Conservation (phyloP, 148 eudicot species). For the Diospyros lotus region DNA sequence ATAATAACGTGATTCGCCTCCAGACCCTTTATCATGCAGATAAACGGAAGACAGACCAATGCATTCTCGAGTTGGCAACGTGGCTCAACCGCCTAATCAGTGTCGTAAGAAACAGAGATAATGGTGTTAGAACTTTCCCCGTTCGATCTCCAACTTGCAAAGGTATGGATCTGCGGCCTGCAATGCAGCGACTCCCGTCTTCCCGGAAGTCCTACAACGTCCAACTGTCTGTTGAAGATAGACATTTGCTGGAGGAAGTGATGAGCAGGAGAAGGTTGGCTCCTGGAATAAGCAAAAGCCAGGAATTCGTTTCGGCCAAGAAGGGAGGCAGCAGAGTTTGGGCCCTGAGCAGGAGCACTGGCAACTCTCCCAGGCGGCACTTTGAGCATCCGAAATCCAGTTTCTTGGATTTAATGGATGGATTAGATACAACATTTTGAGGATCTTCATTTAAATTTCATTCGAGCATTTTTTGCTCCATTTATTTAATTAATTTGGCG, state of each 20-base stretch:
- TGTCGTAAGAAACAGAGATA: constrained; percentile 53
- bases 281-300: constrained; percentile 81
- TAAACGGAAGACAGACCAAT: constrained; percentile 53
- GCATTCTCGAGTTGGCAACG: constrained; percentile 62
- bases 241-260: constrained; percentile 47
- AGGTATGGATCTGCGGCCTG: constrained; percentile 21
- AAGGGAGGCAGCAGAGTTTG: constrained; percentile 31
- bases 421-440: constrained; percentile 45
- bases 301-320: constrained; percentile 45
- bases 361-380: constrained; percentile 52
- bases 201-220: constrained; percentile 18
- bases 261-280: constrained; percentile 36
- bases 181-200: constrained; percentile 17
- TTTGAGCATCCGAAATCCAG: constrained; percentile 25
- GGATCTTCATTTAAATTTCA: constrained; percentile 5
- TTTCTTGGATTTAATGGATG: constrained; percentile 55
- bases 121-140: constrained; percentile 35
- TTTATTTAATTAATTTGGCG: constrained; percentile 8
- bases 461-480: neutral
- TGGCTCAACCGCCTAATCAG: constrained; percentile 69
- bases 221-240: constrained; percentile 65
- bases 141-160: constrained; percentile 43
- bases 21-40: constrained; percentile 90
- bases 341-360: constrained; percentile 62
- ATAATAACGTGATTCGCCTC: constrained; percentile 45